Conservation (phyloP, 305 asterid genomes). For the Plantago coronopus region DNA sequence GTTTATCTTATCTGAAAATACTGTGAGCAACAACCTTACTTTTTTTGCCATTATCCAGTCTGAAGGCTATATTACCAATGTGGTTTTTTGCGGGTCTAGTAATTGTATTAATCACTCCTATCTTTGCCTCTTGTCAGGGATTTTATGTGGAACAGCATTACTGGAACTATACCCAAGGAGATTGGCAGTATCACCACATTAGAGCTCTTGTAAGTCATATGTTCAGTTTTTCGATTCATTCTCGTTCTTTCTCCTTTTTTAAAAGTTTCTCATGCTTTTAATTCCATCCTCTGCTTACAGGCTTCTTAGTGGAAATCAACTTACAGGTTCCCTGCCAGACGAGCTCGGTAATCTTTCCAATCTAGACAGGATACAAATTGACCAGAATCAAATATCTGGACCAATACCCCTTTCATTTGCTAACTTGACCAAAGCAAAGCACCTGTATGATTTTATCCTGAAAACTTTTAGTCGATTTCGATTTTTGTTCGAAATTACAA, state of each 20-base stretch:
- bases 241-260: background rate
- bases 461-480: background rate
- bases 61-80: constrained; percentile 6
- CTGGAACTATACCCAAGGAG: constrained; percentile 86
- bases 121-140: constrained; percentile 44
- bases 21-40: constrained; percentile 47
- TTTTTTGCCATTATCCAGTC: constrained; percentile 5
- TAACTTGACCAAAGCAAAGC: constrained; percentile 52
- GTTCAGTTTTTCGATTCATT: constrained; percentile 15
- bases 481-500: too few species aligned
- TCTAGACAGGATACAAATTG: constrained; percentile 83
- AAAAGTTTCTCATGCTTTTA: background rate
- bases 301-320: constrained; percentile 86
- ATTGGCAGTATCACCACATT: constrained; percentile 64
- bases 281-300: constrained; percentile 36
- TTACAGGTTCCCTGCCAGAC: constrained; percentile 80
- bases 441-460: constrained; percentile 47
- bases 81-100: background rate
- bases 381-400: constrained; percentile 80
- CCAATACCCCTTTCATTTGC: constrained; percentile 68
- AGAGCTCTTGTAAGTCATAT: constrained; percentile 55
- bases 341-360: constrained; percentile 79
- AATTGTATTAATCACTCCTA: constrained; percentile 9
- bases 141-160: constrained; percentile 81
- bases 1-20: constrained; percentile 53